Evolutionary conservation across 768 basidiomycete species (phyloP).

Genomic region (Suillus subaureus): DNA sequence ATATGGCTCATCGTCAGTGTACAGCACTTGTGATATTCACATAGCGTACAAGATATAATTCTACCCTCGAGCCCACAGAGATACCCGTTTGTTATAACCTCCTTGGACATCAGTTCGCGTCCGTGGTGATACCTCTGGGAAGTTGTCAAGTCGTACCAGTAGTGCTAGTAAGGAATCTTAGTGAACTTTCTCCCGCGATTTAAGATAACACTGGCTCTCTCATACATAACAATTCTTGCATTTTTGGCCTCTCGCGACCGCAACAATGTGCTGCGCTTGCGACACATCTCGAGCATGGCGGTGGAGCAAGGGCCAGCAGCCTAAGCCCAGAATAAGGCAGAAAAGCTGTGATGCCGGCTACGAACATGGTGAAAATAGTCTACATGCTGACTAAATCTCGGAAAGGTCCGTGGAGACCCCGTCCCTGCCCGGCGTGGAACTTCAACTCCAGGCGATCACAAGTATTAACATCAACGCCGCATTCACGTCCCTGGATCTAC

Average conservation of each 20-base stretch:
- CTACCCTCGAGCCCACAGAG: background rate
- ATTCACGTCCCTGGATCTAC: constrained; percentile 52
- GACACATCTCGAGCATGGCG: constrained; percentile 59
- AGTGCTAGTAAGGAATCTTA: constrained; percentile 39
- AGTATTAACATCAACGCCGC: constrained; percentile 52
- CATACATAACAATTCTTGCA: constrained; percentile 11
- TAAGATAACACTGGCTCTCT: background rate
- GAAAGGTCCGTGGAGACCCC: too few species aligned
- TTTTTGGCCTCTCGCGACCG: constrained; percentile 21
- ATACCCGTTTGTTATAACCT: background rate
- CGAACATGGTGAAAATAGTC: too few species aligned
- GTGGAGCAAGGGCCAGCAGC: background rate
- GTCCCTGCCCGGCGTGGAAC: too few species aligned
- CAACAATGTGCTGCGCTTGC: constrained; percentile 15
- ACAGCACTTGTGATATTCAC: background rate
- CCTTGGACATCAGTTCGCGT: background rate
- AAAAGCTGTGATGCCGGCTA: too few species aligned
- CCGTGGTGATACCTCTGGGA: background rate
- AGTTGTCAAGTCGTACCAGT: background rate
- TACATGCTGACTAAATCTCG: too few species aligned
- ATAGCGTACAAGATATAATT: background rate
- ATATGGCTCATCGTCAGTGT: background rate
- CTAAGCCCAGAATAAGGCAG: too few species aligned
- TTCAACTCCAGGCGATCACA: too few species aligned
- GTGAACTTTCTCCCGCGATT: constrained; percentile 9